Conservation (phyloP, 148 eudicot genomes). For the Rhododendron mucronatum region DNA sequence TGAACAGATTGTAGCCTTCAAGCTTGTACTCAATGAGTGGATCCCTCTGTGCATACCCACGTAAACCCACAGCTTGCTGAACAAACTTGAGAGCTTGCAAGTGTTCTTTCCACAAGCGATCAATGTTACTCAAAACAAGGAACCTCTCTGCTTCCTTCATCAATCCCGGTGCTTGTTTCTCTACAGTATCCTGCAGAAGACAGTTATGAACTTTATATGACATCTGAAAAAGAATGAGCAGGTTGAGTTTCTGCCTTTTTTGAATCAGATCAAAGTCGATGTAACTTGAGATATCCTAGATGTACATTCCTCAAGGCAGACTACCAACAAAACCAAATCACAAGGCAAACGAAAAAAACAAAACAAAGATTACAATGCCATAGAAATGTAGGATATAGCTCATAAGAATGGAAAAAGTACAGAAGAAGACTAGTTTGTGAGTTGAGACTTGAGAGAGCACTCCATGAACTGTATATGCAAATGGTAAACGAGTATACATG, state of each 20-base stretch:
- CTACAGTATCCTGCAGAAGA: constrained; percentile 63
- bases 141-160: constrained; percentile 99
- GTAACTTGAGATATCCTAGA: constrained; percentile 3
- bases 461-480: background rate
- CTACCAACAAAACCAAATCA: background rate
- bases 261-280: background rate
- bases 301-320: background rate
- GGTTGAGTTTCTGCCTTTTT: background rate
- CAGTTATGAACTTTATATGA: background rate
- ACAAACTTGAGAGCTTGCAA: constrained; percentile 94
- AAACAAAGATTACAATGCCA: background rate
- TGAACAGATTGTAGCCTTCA: constrained; percentile 96
- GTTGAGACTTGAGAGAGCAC: background rate
- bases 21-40: constrained; percentile 98
- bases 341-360: background rate
- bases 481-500: background rate
- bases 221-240: background rate
- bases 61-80: constrained; percentile 96
- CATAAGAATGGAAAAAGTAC: background rate
- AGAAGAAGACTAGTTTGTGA: background rate
- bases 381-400: background rate
- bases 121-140: constrained; percentile 84
- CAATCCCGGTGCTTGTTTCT: constrained; percentile 78
- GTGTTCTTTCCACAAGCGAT: constrained; percentile 98
- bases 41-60: constrained; percentile 97